Percentiles rank a stretch among this genome's conserved stretches.
phyloP scores from a whole-genome alignment of 2,329 filamentous ascomycete genomes.

The Tolypocladium tropicale region DNA sequence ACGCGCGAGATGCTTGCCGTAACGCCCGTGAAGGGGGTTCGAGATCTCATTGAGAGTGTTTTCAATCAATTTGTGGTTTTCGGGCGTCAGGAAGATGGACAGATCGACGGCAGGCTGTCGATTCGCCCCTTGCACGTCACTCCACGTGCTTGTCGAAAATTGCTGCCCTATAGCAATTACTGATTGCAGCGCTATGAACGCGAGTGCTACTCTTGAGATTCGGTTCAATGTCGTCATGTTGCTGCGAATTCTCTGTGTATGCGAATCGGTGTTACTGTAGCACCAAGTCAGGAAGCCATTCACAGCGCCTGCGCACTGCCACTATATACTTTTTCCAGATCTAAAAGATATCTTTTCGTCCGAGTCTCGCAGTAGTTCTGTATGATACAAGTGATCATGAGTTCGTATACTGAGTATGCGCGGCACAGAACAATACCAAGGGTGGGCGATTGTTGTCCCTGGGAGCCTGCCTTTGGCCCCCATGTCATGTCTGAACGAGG shows the following conservation, averaged over 20 bases:
- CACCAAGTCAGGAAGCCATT: too few species aligned
- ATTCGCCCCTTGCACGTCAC: not conserved
- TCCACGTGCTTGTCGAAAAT: not conserved
- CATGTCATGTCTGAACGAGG: not conserved
- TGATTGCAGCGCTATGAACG: not conserved
- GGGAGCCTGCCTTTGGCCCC: not conserved
- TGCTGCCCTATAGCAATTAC: not conserved
- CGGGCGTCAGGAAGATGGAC: not conserved
- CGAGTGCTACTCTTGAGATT: not conserved
- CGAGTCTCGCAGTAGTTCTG: too few species aligned
- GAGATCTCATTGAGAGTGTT: constrained; percentile 36
- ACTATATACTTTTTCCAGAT: not conserved
- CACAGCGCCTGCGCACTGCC: not conserved
- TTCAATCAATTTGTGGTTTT: constrained; percentile 22
- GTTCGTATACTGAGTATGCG: not conserved
- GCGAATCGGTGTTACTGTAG: not conserved
- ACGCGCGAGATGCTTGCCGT: constrained; percentile 37
- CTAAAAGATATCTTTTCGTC: not conserved
- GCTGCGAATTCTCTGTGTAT: not conserved
- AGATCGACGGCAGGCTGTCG: not conserved
- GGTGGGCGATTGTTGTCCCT: not conserved
- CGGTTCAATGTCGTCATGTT: not conserved
- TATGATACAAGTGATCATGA: not conserved
- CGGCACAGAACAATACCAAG: not conserved
- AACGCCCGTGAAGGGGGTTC: constrained; percentile 32